Conservation (phyloP, 2,329 filamentous ascomycete genomes). For the Aspergillus luchuensis region DNA sequence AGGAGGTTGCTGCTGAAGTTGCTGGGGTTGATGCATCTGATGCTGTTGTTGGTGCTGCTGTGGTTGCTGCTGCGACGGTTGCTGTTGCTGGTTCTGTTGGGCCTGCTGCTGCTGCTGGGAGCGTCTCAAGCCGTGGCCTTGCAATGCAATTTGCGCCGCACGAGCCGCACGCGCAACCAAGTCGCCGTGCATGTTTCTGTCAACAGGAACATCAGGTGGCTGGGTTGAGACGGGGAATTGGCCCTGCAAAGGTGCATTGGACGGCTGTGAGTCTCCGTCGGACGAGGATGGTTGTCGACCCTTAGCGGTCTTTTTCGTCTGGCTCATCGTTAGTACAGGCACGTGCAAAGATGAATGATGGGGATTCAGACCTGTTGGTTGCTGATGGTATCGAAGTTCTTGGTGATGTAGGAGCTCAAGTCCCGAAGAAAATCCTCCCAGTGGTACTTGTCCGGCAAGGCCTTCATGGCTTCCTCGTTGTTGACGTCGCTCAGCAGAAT, state of each 20-base stretch:
- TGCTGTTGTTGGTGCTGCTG: constrained; percentile 29
- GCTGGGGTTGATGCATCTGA: constrained; percentile 22
- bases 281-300: constrained; percentile 39
- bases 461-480: constrained; percentile 51
- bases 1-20: constrained; percentile 25
- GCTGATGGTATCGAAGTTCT: constrained; percentile 57
- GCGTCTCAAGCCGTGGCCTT: constrained; percentile 44
- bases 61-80: constrained; percentile 32
- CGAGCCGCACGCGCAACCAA: constrained; percentile 51
- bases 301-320: constrained; percentile 44
- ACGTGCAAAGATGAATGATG: background rate
- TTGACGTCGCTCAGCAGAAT: constrained; percentile 59
- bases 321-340: constrained; percentile 22
- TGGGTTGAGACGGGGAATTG: constrained; percentile 45
- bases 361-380: constrained; percentile 47
- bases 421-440: constrained; percentile 66
- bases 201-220: constrained; percentile 42
- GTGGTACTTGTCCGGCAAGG: constrained; percentile 60
- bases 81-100: constrained; percentile 33
- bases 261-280: constrained; percentile 38
- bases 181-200: constrained; percentile 47
- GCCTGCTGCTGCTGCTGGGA: constrained; percentile 40
- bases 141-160: constrained; percentile 51
- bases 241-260: constrained; percentile 43
- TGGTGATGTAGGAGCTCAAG: constrained; percentile 59